Evolutionary conservation across 805 yeast genomes (phyloP).

Genomic region (Candida coleopterorum): DNA sequence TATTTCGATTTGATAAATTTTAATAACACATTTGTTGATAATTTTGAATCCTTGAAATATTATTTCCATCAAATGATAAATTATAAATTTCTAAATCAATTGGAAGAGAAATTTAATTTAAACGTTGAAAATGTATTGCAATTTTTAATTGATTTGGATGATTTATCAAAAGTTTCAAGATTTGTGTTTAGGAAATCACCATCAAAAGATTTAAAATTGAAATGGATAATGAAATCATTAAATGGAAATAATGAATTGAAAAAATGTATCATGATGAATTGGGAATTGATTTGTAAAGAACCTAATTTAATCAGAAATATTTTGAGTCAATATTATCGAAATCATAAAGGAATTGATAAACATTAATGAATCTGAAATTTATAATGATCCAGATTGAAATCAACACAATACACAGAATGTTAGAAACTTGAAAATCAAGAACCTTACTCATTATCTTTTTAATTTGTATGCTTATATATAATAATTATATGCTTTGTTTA

Average conservation of each 20-base stretch:
- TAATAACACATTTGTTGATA: conserved; percentile 6
- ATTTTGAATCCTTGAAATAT: conserved; percentile 16
- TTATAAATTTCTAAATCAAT: conserved; percentile 14
- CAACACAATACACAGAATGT: too few relatives aligned
- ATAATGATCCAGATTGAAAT: too few relatives aligned
- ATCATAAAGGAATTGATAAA: neutral
- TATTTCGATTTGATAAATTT: conserved; percentile 2
- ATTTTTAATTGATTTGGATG: conserved; percentile 16
- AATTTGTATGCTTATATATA: too few relatives aligned
- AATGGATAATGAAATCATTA: conserved; percentile 18
- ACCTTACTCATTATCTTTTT: too few relatives aligned
- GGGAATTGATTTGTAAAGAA: conserved; percentile 12
- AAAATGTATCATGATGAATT: conserved; percentile 12
- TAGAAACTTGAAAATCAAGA: too few relatives aligned
- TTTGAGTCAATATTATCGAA: conserved; percentile 4
- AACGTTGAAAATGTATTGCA: conserved; percentile 9
- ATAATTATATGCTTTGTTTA: too few relatives aligned
- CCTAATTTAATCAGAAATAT: conserved; percentile 7
- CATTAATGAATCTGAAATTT: too few relatives aligned
- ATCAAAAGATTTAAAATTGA: conserved; percentile 13
- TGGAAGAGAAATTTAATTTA: conserved; percentile 13
- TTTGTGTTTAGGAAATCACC: conserved; percentile 14
- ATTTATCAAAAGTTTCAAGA: conserved; percentile 12
- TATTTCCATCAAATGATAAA: conserved; percentile 15
- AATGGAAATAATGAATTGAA: conserved; percentile 7